A percentile compares a stretch with the other conserved stretches of the same genome.
phyloP scores from a whole-genome alignment of 768 basidiomycete genomes.

The Lactarius psammicola region DNA sequence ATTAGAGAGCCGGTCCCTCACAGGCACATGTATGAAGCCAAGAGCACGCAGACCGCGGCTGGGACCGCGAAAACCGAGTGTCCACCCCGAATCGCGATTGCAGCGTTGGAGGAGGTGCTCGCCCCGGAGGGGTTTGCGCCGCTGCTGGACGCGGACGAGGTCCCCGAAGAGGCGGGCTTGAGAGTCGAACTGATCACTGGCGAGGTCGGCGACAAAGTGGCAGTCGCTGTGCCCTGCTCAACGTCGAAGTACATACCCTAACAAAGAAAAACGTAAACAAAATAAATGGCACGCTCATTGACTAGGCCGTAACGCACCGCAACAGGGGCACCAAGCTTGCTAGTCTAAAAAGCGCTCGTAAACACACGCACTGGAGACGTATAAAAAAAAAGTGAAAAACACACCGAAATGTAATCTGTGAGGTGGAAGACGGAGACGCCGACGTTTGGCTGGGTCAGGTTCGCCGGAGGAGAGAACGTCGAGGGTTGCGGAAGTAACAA shows the following conservation, averaged over 20 bases:
- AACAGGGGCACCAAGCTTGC: slow-evolving; percentile 56
- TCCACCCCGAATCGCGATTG: background rate
- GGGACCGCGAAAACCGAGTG: slow-evolving; percentile 10
- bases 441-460: slow-evolving; percentile 48
- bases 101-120: background rate
- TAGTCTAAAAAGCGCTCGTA: slow-evolving; percentile 35
- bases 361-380: background rate
- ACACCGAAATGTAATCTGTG: slow-evolving; percentile 53
- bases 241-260: slow-evolving; percentile 73
- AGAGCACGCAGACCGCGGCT: background rate
- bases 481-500: slow-evolving; percentile 63
- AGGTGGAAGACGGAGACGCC: slow-evolving; percentile 58
- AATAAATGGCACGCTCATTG: background rate
- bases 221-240: slow-evolving; percentile 61
- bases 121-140: background rate
- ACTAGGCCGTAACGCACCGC: slow-evolving; percentile 44
- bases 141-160: slow-evolving; percentile 1
- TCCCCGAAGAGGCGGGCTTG: slow-evolving; percentile 24
- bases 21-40: slow-evolving; percentile 16
- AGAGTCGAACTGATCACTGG: slow-evolving; percentile 65
- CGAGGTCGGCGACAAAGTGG: slow-evolving; percentile 55
- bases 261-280: background rate
- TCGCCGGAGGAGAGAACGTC: slow-evolving; percentile 58
- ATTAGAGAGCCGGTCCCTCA: background rate
- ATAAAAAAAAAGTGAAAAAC: slow-evolving; percentile 22